Conservation (phyloP, 345 rosid species). For the Murraya paniculata region DNA sequence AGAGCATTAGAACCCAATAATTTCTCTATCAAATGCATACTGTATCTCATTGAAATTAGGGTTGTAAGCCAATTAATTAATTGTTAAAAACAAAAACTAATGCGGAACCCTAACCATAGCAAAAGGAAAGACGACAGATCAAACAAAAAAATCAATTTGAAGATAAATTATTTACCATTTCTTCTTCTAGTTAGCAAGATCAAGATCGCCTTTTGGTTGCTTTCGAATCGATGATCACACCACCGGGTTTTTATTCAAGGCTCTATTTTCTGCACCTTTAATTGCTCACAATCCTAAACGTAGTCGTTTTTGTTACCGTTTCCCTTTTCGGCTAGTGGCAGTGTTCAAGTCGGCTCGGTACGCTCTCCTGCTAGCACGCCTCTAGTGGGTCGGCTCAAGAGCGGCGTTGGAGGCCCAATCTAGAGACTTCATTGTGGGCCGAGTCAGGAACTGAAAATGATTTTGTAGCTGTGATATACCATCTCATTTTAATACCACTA, state of each 20-base stretch:
- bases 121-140: not conserved
- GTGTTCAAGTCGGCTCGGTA: not conserved
- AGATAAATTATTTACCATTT: constrained; percentile 4
- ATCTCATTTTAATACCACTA: too few relatives aligned
- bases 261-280: not conserved
- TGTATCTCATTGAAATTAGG: not conserved
- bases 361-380: not conserved
- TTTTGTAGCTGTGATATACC: too few relatives aligned
- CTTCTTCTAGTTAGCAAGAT: not conserved
- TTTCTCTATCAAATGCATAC: not conserved
- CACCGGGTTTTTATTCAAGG: not conserved
- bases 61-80: not conserved
- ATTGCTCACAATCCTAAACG: not conserved
- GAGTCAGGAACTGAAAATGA: too few relatives aligned
- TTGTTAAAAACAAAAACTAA: too few relatives aligned
- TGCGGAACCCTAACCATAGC: not conserved
- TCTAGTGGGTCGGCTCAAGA: not conserved
- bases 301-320: not conserved
- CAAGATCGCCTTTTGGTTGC: not conserved
- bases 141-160: not conserved
- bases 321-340: not conserved
- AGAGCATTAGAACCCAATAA: not conserved
- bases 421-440: not conserved
- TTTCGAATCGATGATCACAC: not conserved
- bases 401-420: not conserved